Base-by-base conservation (phyloP, 2,329 filamentous ascomycete species). In the Coniochaeta sp. region DNA sequence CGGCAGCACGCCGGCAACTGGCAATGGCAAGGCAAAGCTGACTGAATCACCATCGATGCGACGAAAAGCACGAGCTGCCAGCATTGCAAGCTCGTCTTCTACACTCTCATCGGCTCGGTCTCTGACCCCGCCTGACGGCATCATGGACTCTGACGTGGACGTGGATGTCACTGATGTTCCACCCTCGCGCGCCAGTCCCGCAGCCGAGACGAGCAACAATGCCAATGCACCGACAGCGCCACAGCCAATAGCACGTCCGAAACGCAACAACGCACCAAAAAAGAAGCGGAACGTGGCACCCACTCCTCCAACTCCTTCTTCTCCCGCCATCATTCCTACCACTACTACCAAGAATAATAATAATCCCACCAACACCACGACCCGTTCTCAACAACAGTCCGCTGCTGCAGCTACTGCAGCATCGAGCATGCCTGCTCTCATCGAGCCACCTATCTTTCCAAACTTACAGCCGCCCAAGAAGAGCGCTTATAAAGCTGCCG, bases 61-160 rank as follows among this genome's bases (percentile, higher is more conserved):
- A 36, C 63, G 64, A 52, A 66, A 44, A 30, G 22, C 60, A 28
- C 66, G 68, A 52, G 65, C 62, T 24, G 28, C 30, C 1, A 56
- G 54, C 54, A 24, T 38, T 28, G 72, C 70, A 14, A 54, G 65
- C 14, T 69, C 65, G 62, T 62, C 63, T 19, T 74, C 72, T n/a
- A 71, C 71, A n/a, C 68, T 74, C 10, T 74, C 72, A 10, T 70
- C 70, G 57, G 68, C 67, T 7, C 65, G 64, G 52, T 73, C 72
- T 8, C 38, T 71, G 57, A 66, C 68, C 44, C 67, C 69, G 42
- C 70, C 69, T 1, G 64, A 62, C 19, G 61, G 57, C 47, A 52
- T 52, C 47, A 52, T 52, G 47, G 47, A 52, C 24, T 52, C 47
- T 52, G 47, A 52, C 22, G 47, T 10, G 22, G 61, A 60, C 24